Percentiles rank a stretch among this genome's conserved stretches.
phyloP scores from a whole-genome alignment of 192 early-diverging fungal species.

The Coemansia erecta region DNA sequence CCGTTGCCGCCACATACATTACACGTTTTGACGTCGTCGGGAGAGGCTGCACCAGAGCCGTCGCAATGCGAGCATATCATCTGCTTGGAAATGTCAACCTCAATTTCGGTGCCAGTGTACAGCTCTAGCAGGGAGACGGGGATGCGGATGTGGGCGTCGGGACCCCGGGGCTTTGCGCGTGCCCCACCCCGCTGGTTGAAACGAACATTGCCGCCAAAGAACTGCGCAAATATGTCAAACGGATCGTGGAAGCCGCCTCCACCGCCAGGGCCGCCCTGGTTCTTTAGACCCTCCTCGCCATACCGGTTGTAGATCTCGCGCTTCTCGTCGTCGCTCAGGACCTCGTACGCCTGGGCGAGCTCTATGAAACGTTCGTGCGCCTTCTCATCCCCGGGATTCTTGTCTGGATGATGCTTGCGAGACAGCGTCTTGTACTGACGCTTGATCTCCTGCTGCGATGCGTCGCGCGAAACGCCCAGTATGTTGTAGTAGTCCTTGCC shows the following conservation, averaged over 20 bases:
- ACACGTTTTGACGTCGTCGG: conserved; percentile 85
- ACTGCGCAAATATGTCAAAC: conserved; percentile 97
- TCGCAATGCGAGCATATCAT: conserved; percentile 88
- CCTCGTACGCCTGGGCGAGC: conserved; percentile 89
- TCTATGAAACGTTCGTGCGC: conserved; percentile 88
- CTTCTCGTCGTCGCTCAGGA: conserved; percentile 89
- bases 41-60: conserved; percentile 83
- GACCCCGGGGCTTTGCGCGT: conserved; percentile 78
- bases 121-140: conserved; percentile 89
- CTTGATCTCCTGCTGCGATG: conserved; percentile 84
- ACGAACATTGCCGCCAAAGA: conserved; percentile 68
- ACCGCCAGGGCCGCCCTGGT: conserved; percentile 56
- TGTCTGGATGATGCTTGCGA: conserved; percentile 85
- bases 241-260: conserved; percentile 80
- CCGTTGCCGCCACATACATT: conserved; percentile 75
- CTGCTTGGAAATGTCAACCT: conserved; percentile 94
- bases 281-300: conserved; percentile 95
- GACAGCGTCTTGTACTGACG: conserved; percentile 90
- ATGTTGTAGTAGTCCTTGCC: conserved; percentile 83
- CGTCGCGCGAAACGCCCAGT: conserved; percentile 77
- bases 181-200: conserved; percentile 56
- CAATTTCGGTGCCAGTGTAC: conserved; percentile 77
- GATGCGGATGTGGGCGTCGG: conserved; percentile 72
- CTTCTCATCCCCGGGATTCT: conserved; percentile 80
- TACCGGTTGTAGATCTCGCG: conserved; percentile 87